Conservation (phyloP, 1,284 basidiomycete species). For the Moesziomyces aphidis region DNA sequence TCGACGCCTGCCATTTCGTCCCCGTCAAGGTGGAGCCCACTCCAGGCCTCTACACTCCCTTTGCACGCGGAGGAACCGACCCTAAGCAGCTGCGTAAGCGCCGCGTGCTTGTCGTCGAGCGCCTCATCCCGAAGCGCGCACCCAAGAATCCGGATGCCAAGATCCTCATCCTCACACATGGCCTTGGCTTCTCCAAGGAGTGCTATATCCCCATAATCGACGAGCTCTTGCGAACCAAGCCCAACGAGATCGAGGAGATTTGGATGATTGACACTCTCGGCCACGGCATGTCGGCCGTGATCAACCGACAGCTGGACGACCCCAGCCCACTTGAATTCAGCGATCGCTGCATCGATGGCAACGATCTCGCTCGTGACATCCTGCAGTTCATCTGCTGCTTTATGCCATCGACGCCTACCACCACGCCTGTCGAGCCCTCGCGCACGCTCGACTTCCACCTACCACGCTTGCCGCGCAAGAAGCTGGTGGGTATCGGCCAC, state of each 20-base stretch:
- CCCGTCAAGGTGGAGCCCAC: slow-evolving; percentile 44
- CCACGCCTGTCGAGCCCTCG: slow-evolving; percentile 34
- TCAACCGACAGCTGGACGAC: slow-evolving; percentile 46
- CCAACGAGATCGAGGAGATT: slow-evolving; percentile 41
- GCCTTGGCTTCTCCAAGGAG: slow-evolving; percentile 46
- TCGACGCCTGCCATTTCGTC: slow-evolving; percentile 43
- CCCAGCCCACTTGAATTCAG: slow-evolving; percentile 39
- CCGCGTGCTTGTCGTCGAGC: slow-evolving; percentile 39
- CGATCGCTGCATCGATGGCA: slow-evolving; percentile 49
- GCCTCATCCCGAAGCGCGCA: slow-evolving; percentile 35
- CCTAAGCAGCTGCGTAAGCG: slow-evolving; percentile 41
- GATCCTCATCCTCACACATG: slow-evolving; percentile 41
- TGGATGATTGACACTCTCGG: slow-evolving; percentile 50
- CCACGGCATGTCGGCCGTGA: slow-evolving; percentile 41
- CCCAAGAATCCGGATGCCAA: slow-evolving; percentile 37
- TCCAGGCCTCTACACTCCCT: slow-evolving; percentile 42
- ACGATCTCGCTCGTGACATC: slow-evolving; percentile 44
- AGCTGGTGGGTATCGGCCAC: slow-evolving; percentile 47
- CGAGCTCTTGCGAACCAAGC: slow-evolving; percentile 32
- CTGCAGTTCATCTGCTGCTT: slow-evolving; percentile 50
- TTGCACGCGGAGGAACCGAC: slow-evolving; percentile 36
- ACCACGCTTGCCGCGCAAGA: slow-evolving; percentile 38
- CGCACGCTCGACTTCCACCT: slow-evolving; percentile 44
- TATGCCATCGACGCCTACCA: slow-evolving; percentile 35
- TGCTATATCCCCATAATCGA: slow-evolving; percentile 42